phyloP scores from a whole-genome alignment of 2,329 filamentous ascomycete genomes.

The Diaporthe citri region DNA sequence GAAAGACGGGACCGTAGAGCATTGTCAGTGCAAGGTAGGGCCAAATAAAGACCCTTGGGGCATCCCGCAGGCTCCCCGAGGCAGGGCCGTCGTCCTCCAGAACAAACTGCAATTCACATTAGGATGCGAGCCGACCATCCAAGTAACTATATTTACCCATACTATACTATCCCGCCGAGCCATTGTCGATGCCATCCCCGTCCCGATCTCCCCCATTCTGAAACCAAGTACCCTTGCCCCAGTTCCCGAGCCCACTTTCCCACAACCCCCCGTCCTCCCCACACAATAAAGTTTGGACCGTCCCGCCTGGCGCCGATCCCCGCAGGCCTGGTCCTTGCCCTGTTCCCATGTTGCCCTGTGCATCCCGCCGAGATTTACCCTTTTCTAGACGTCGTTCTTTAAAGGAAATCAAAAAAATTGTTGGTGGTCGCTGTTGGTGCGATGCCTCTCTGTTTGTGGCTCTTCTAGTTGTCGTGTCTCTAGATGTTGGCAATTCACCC shows the following conservation, averaged over 20 bases:
- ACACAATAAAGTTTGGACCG: conserved; percentile 29
- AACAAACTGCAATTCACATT: conserved; percentile 16
- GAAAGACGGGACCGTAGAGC: not conserved
- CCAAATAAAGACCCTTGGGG: not conserved
- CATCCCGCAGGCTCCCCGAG: not conserved
- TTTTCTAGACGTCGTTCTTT: conserved; percentile 32
- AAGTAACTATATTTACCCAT: conserved; percentile 11
- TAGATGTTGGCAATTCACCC: conserved; percentile 27
- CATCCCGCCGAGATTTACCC: conserved; percentile 34
- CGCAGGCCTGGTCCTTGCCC: conserved; percentile 36
- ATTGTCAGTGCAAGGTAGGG: not conserved
- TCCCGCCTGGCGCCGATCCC: conserved; percentile 37
- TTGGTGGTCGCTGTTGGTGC: conserved; percentile 19
- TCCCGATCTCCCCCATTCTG: conserved; percentile 16
- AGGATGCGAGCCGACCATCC: not conserved
- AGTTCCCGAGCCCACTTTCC: conserved; percentile 8
- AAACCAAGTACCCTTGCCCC: conserved; percentile 24
- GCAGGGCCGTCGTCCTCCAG: not conserved
- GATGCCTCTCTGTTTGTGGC: not conserved
- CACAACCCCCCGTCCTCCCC: conserved; percentile 12
- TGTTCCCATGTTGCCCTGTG: conserved; percentile 36
- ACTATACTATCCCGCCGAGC: not conserved
- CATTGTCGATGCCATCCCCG: conserved; percentile 2
- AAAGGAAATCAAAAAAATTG: not conserved
- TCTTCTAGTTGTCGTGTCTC: conserved; percentile 7